Evolutionary conservation across 257 asterid genomes (phyloP), one percentile per base, ranked within the genome.

Genomic region (Primulina huaijiensis): DNA sequence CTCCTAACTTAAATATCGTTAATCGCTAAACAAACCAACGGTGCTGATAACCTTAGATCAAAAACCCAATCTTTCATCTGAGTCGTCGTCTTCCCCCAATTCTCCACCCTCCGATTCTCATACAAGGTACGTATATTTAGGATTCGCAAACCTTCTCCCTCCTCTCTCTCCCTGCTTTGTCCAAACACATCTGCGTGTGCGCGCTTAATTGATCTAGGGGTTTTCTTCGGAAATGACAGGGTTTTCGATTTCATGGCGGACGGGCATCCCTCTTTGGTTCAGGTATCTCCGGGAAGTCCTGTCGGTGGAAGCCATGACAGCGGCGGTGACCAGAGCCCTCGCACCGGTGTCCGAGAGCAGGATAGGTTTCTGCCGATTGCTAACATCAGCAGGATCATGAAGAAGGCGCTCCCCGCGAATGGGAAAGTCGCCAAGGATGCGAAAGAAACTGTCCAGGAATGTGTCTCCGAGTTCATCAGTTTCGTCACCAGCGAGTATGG

Each of bases 371-470:
- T 89, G 73, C 95, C 96, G 19, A 86, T 89, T 5, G 96, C 96
- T 34, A 89, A 89, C 70, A 87, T 89, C 43, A 82, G 92, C 72
- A 81, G 96, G 81, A 87, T 90, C 75, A 90, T 90, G 96, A 90
- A 87, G 87, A 90, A 85, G 84, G 89, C 80, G 35, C 88, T 89
- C 11, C 96, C 96, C 7, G 79, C 89, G 0, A 90, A 90, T 12
- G 96, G 96, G 10, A 89, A 89, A 78, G 86, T 87, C 67, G 92
- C 96, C 2, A 87, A 89, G 76, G 96, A 89, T 78, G 89, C 96
- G 50, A 89, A 89, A 82, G 96, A 89, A 83, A 88, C 89, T 25
- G 92, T 90, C 52, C 96, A 90, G 85, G 96, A 90, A 76, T 88
- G 90, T 68, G 95, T 90, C 50, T 88, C 95, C 12, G 96, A 88